phyloP scores from a whole-genome alignment of 2,329 filamentous ascomycete genomes.

The Xylaria sp. region DNA sequence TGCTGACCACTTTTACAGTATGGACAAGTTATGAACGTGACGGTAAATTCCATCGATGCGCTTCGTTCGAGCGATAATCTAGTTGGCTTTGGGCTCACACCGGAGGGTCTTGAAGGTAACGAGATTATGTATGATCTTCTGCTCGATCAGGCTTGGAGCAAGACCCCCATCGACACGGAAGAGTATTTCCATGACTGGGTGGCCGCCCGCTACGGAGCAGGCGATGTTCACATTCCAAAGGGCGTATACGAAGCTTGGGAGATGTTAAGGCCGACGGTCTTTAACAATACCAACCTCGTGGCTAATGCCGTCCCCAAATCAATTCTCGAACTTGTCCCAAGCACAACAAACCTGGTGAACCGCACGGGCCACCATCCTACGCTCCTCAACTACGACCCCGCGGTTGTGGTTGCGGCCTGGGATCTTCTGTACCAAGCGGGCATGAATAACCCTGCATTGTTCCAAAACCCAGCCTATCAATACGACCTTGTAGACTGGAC shows the following conservation, averaged over 20 bases:
- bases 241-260: conserved; percentile 36
- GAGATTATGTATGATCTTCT: conserved; percentile 40
- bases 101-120: conserved; percentile 38
- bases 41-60: conserved; percentile 35
- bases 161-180: conserved; percentile 34
- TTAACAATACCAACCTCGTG: conserved; percentile 37
- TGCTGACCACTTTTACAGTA: conserved; percentile 30
- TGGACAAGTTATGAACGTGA: conserved; percentile 38
- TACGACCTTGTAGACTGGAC: conserved; percentile 38
- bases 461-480: conserved; percentile 35
- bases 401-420: conserved; percentile 31
- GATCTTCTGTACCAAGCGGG: conserved; percentile 33
- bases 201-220: conserved; percentile 30
- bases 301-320: conserved; percentile 37
- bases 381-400: conserved; percentile 36
- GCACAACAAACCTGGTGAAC: conserved; percentile 30
- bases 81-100: conserved; percentile 36
- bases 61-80: conserved; percentile 26
- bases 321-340: conserved; percentile 35
- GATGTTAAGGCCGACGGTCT: conserved; percentile 33
- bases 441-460: conserved; percentile 22
- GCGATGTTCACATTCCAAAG: conserved; percentile 18
- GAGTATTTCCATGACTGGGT: conserved; percentile 37
- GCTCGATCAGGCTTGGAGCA: conserved; percentile 37
- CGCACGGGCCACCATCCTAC: conserved; percentile 38